Base-by-base conservation (phyloP, 2,329 filamentous ascomycete species). In the Falciphora oryzae region DNA sequence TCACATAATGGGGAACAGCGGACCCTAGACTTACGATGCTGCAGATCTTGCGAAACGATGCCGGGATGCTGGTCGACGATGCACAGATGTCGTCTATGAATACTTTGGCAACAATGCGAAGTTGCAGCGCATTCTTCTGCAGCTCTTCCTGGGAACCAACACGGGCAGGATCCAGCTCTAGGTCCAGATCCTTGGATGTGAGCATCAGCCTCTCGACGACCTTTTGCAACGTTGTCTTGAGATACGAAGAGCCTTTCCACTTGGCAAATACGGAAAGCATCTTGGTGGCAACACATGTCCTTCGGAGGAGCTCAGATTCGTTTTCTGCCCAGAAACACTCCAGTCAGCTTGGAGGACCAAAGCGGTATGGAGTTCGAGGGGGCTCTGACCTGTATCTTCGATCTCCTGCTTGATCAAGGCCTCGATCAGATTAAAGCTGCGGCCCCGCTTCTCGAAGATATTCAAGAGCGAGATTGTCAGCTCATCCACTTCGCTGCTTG, bases 221-320 rank as follows among this genome's bases (percentile, higher is more conserved):
- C 69, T 88, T 88, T 68, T 89, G 86, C 13, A 90, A 77, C 1
- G 88, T 90, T 18, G 80, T 78, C 68, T 84, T 85, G 50, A 90
- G 79, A 70, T 90, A 90, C 4, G 80, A 73, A 22, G 81, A 77
- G 16, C 88, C 88, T 74, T 89, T 90, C 88, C 88, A 90, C 70
- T 88, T 90, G 6, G 87, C 87, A 69, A 89, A 90, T 10, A 89
- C 81, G 0, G 88, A 89, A 2, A 90, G 79, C 82, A 90, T 88
- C 72, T 90, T 90, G 1, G 88, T 90, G n/a, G 86, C 85, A 1
- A 90, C 87, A 68, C 86, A 89, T 38, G 88, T 88, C 62, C 87
- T 80, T n/a, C 88, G 81, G 14, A 90, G 75, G 28, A 90, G 79
- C 69, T 90, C 88, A 1, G 87, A 82, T 70, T 90, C 88, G 64